A percentile compares a stretch with the other conserved stretches of the same genome.
Evolutionary conservation across 345 rosid genomes (phyloP).

Genomic region (Eucalyptus curtisii): DNA sequence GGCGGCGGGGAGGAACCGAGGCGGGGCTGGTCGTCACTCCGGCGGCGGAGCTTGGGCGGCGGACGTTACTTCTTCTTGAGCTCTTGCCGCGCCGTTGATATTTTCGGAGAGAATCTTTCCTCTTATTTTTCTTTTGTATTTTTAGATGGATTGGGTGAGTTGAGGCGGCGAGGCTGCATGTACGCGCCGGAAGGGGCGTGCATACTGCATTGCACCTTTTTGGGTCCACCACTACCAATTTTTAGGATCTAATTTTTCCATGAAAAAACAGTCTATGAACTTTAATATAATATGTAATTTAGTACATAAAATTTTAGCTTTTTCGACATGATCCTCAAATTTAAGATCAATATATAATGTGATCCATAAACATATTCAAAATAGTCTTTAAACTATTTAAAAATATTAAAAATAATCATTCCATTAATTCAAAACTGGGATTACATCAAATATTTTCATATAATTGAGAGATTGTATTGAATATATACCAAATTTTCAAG

Average conservation of each 20-base stretch:
- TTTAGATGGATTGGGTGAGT: rapidly evolving
- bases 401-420: too few species aligned
- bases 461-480: too few species aligned
- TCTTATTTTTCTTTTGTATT: background rate
- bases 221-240: background rate
- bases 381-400: rapidly evolving
- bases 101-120: background rate
- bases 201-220: background rate
- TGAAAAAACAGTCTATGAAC: rapidly evolving
- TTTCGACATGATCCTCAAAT: too few species aligned
- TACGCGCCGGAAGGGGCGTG: background rate
- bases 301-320: too few species aligned
- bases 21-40: background rate
- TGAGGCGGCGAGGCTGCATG: background rate
- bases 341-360: too few species aligned
- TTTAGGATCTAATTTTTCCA: background rate
- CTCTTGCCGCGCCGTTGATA: background rate
- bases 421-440: rapidly evolving
- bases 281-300: rapidly evolving
- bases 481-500: too few species aligned
- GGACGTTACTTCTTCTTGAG: background rate
- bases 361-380: too few species aligned
- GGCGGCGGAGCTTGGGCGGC: background rate
- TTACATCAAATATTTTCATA: too few species aligned
- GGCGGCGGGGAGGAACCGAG: background rate